These are phyloP conservation scores for carrot (Daucus carota) DNA, from an alignment of 129 eudicot genomes.

Conservation along the genomic window DNA sequence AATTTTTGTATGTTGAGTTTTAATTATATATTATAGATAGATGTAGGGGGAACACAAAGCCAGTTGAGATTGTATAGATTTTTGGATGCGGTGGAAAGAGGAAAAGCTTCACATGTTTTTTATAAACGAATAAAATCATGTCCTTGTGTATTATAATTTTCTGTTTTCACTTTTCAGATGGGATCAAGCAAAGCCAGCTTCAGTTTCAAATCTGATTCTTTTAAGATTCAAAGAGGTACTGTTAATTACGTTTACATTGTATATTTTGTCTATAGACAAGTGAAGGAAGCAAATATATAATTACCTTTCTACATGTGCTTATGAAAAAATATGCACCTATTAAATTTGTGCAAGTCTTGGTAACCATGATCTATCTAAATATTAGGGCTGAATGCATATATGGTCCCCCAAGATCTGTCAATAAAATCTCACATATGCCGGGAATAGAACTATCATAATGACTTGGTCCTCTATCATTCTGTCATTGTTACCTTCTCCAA, in stretches of 20 bases:
- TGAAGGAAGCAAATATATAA: background rate
- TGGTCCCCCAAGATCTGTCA: background rate
- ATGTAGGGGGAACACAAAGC: background rate
- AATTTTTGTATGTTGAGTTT: too few relatives aligned
- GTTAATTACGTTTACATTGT: conserved; percentile 5
- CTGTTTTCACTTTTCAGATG: conserved; percentile 43
- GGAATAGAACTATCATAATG: background rate
- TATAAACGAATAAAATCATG: background rate
- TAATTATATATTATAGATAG: too few relatives aligned
- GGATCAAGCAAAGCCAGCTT: conserved; percentile 83
- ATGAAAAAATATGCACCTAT: background rate
- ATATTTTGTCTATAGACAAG: background rate
- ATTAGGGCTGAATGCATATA: background rate
- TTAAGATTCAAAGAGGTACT: conserved; percentile 79
- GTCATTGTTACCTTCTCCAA: background rate
- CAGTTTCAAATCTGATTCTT: conserved; percentile 72
- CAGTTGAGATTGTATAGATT: background rate
- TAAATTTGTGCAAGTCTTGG: background rate
- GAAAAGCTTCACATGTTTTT: background rate
- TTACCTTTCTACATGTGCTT: background rate
- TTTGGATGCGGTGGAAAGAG: background rate
- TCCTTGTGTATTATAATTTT: conserved; percentile 15
- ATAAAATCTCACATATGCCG: background rate
- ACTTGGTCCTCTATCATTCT: background rate
- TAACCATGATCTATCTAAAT: background rate